These are phyloP conservation scores for Jamesozyma jinghongensis DNA, from an alignment of 805 yeast species.

Conservation along the genomic window DNA sequence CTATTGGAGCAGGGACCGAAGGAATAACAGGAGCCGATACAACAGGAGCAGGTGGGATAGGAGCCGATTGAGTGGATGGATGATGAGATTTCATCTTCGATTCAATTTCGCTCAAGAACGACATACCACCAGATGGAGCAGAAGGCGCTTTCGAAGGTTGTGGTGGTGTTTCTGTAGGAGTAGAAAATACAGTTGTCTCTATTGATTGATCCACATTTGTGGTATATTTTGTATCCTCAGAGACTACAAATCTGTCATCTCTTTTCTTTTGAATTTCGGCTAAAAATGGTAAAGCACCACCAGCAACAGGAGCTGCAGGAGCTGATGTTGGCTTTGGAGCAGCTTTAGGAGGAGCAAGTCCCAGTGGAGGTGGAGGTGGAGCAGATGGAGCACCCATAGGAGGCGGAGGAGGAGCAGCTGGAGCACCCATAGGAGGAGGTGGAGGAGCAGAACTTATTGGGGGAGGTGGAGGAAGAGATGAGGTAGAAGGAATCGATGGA, in stretches of 20 bases:
- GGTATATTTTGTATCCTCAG: constrained; percentile 30
- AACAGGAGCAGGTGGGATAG: constrained; percentile 13
- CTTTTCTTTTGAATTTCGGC: constrained; percentile 43
- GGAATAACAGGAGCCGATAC: constrained; percentile 14
- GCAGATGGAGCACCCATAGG: constrained; percentile 16
- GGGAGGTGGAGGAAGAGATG: constrained; percentile 10
- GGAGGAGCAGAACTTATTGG: constrained; percentile 6
- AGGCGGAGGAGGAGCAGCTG: constrained; percentile 24
- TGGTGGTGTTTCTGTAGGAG: constrained; percentile 11
- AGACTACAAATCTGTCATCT: constrained; percentile 38
- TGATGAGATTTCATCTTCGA: constrained; percentile 17
- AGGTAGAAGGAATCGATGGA: constrained; percentile 14
- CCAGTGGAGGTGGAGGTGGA: constrained; percentile 9
- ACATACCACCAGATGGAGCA: constrained; percentile 14
- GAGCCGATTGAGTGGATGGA: constrained; percentile 7
- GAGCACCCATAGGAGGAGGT: constrained; percentile 21
- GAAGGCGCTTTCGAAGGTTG: constrained; percentile 6
- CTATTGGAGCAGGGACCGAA: neutral
- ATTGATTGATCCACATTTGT: constrained; percentile 17
- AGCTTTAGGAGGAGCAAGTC: constrained; percentile 18
- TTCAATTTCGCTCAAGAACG: constrained; percentile 27
- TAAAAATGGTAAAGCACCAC: constrained; percentile 41
- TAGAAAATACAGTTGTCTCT: constrained; percentile 11
- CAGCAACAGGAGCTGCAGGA: constrained; percentile 20
- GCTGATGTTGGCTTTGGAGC: constrained; percentile 18